Conservation (phyloP, 768 basidiomycete genomes). For the Piloderma croceum region DNA sequence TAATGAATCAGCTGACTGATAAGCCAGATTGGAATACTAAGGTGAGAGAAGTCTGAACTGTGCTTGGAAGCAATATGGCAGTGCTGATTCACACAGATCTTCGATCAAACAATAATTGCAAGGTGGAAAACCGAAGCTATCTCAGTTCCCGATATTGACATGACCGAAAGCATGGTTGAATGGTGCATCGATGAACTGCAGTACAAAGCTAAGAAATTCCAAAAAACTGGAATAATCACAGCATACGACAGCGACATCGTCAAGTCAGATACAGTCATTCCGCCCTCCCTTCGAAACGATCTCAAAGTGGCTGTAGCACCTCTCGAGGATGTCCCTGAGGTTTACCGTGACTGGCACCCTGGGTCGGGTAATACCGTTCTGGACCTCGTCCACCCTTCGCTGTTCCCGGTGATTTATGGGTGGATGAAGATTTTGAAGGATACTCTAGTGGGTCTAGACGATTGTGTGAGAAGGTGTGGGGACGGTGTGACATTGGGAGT, state of each 20-base stretch:
- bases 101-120: slow-evolving; percentile 15
- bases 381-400: slow-evolving; percentile 22
- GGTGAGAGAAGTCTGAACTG: slow-evolving; percentile 11
- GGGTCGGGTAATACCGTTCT: slow-evolving; percentile 21
- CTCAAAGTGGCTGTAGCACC: slow-evolving; percentile 5
- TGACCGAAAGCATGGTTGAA: slow-evolving; percentile 24
- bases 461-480: slow-evolving; percentile 21
- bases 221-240: slow-evolving; percentile 8
- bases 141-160: slow-evolving; percentile 6
- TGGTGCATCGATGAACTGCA: slow-evolving; percentile 25
- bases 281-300: slow-evolving; percentile 3
- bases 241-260: slow-evolving; percentile 13
- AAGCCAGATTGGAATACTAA: slow-evolving; percentile 30
- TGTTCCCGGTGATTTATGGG: slow-evolving; percentile 20
- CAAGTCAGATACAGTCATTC: slow-evolving; percentile 16
- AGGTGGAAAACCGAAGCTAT: slow-evolving; percentile 24
- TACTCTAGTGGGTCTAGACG: slow-evolving; percentile 15
- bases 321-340: slow-evolving; percentile 18
- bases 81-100: slow-evolving; percentile 13
- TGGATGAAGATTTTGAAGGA: slow-evolving; percentile 16
- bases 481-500: slow-evolving; percentile 15
- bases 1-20: slow-evolving; percentile 33
- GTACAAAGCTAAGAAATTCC: slow-evolving; percentile 13
- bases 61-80: too few relatives aligned
- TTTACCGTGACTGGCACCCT: slow-evolving; percentile 26